Conservation (phyloP, 495 filamentous ascomycete species). For the Aspergillus ostianus region DNA sequence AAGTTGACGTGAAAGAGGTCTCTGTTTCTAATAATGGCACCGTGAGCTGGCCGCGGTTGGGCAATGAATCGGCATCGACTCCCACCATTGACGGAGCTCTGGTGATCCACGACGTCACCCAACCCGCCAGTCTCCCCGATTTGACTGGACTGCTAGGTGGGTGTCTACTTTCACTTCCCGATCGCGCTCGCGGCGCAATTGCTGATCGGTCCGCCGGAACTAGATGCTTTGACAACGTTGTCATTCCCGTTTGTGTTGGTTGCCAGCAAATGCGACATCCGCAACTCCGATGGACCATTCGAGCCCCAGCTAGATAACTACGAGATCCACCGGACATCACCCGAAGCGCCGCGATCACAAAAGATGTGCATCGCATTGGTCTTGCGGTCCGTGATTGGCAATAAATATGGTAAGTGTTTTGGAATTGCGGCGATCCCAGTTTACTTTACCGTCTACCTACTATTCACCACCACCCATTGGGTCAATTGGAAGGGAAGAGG, state of each 20-base stretch:
- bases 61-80: conserved; percentile 52
- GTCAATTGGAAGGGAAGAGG: background rate
- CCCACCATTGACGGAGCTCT: conserved; percentile 80
- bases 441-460: background rate
- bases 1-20: conserved; percentile 55
- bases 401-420: conserved; percentile 60
- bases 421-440: background rate
- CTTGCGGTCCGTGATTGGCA: conserved; percentile 63
- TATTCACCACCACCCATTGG: background rate
- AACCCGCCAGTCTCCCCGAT: conserved; percentile 64
- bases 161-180: conserved; percentile 6
- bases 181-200: background rate
- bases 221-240: conserved; percentile 68
- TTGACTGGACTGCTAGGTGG: conserved; percentile 62
- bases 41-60: conserved; percentile 76
- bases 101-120: conserved; percentile 81
- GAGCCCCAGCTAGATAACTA: conserved; percentile 56
- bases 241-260: conserved; percentile 73
- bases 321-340: conserved; percentile 70
- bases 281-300: conserved; percentile 43
- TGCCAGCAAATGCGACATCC: conserved; percentile 82
- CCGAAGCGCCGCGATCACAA: conserved; percentile 66
- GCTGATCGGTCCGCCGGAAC: conserved; percentile 6
- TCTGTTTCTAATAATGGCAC: conserved; percentile 50
- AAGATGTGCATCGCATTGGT: conserved; percentile 78